Base-by-base conservation (phyloP, 805 yeast species). In the Metschnikowia matae region DNA sequence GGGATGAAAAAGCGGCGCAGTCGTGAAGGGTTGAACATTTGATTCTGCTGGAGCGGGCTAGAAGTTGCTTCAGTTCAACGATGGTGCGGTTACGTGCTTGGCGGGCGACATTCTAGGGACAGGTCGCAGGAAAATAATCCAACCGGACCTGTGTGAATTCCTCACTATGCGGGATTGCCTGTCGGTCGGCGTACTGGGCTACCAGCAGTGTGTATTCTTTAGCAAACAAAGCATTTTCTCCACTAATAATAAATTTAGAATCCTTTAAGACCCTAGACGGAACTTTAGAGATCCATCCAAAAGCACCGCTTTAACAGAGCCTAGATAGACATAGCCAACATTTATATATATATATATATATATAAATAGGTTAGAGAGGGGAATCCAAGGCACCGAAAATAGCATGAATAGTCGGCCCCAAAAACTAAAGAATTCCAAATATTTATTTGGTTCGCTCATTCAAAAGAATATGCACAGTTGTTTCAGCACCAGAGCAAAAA, bases 91-190 rank as follows among this genome's bases (percentile, higher is more conserved):
- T 31, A 32, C 26, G 45, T 42, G 37, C 38, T 42, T 20, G 45
- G 45, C 37, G 45, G 5, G 18, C 45, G 45, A 41, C 45, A 42
- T 42, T 32, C 31, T 14, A 42, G 45, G 37, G 45, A 42, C 45
- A 42, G 29, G 45, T 21, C 37, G 45, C 45, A 33, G 45, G 21
- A 42, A 42, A 32, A 20, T 8, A 33, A 42, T 32, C 18, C 20
- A 39, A 39, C 21, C 21, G 23, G 37, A 33, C 45, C 37, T 42
- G 45, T 20, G 45, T 42, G 42, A 39, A 29, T 17, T 15, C 14
- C 20, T 15, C 43, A 15, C 34, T 29, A 29, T 40, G 43, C 43
- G 43, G 34, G 20, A 40, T 14, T 23, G 41, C 31, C 41, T 39
- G 29, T 40, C 21, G 18, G 20, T 15, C 43, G 34, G 34, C 43